Evolutionary conservation across 192 early-diverging fungal species (phyloP), one percentile per base, ranked within the genome.

Genomic region (Rhizophlyctis rosea): DNA sequence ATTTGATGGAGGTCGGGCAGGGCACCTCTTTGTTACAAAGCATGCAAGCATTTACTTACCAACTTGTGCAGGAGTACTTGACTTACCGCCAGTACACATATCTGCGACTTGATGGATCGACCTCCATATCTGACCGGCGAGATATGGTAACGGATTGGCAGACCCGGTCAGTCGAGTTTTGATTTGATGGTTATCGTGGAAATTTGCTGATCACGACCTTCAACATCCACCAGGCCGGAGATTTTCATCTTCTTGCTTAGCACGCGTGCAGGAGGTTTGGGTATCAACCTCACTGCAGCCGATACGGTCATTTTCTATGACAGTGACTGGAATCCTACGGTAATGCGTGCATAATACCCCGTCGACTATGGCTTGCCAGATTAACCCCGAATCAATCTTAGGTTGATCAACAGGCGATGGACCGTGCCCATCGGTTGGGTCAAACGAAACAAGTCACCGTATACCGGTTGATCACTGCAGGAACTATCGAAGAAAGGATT

Each of bases 61-160:
- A 96, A n/a, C n/a, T 98, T 68, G 67, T 99, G 64, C 85, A 89
- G 0, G 98, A 99, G 54, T 99, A 99, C 77, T 71, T 99, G 74
- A 77, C 80, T 4, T 75, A 93, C 27, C 86, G 92, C 23, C 91
- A 91, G 0, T 91, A 91, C 61, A 84, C 86, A 11, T 91, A 89
- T 71, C 98, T 98, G 75, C 83, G 98, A 30, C 72, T 99, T 61
- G 98, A 99, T 60, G 98, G 98, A 0, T 89, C 90, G 34, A 88
- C 93, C 39, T 88, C 86, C 73, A 91, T 93, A 34, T 83, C 83
- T 1, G 91, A 96, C 52, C 88, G 93, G 53, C 86, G 90, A 21
- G 90, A 91, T 62, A 88, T 94, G 86, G 92, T 95, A n/a, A 81
- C 82, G 50, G 93, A 95, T 68, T 95, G 90, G 90, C 93, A 95